Evolutionary conservation across 306 rosid genomes (phyloP).

Genomic region (Trifolium subterraneum): DNA sequence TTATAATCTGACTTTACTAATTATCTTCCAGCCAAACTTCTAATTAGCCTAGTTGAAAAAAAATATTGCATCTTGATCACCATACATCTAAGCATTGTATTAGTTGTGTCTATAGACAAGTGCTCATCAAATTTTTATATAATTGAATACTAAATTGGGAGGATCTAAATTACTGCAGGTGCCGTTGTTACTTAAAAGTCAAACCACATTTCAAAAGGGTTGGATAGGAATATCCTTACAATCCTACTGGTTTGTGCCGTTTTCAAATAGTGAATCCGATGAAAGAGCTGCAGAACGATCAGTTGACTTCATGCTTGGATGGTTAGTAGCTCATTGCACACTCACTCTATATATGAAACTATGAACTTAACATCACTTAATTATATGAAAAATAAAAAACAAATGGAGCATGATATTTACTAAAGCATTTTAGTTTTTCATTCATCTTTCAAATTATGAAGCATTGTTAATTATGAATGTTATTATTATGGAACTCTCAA

Average conservation of each 20-base stretch:
- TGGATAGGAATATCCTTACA: constrained; percentile 58
- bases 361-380: neutral
- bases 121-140: neutral
- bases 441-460: neutral
- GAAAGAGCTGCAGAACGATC: constrained; percentile 52
- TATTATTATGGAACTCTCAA: too few relatives aligned
- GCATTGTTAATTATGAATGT: too few relatives aligned
- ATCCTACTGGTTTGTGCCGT: constrained; percentile 56
- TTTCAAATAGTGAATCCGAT: constrained; percentile 40
- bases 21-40: neutral
- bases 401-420: neutral
- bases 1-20: neutral
- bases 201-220: constrained; percentile 62
- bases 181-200: neutral
- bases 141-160: neutral
- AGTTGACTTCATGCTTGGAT: constrained; percentile 71
- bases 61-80: neutral
- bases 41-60: neutral
- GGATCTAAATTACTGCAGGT: neutral
- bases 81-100: too few relatives aligned
- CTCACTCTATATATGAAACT: neutral
- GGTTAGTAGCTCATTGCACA: constrained; percentile 56
- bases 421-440: neutral
- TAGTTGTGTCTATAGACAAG: neutral
- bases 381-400: neutral